A percentile compares a stretch with the other conserved stretches of the same genome.
phyloP scores from a whole-genome alignment of 345 rosid species.

The Gossypium australe region DNA sequence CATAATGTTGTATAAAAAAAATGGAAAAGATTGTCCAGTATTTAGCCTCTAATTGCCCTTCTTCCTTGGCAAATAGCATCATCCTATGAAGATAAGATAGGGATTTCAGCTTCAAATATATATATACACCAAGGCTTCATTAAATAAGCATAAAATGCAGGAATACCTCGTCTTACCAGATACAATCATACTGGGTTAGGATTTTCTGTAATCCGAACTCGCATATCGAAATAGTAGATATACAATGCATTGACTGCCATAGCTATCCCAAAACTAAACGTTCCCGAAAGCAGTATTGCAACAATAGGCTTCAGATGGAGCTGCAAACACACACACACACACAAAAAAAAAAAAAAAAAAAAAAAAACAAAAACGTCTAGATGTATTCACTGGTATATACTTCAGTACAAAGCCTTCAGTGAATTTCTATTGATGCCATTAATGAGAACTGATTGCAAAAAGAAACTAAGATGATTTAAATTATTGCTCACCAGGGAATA shows the following conservation, averaged over 20 bases:
- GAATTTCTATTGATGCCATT: not conserved
- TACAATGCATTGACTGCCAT: slow-evolving; percentile 69
- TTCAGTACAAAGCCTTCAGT: not conserved
- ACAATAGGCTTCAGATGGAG: slow-evolving; percentile 54
- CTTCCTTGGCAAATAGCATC: not conserved
- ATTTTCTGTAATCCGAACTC: slow-evolving; percentile 32
- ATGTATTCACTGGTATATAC: not conserved
- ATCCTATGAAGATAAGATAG: not conserved
- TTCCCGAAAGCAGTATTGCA: slow-evolving; percentile 56
- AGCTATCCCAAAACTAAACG: slow-evolving; percentile 69
- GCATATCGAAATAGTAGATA: slow-evolving; percentile 39
- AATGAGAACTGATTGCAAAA: not conserved
- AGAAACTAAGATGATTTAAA: not conserved
- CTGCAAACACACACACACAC: slow-evolving; percentile 33
- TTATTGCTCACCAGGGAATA: slow-evolving; percentile 57
- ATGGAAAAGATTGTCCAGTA: not conserved
- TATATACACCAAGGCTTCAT: not conserved
- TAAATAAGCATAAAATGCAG: not conserved
- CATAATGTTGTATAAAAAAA: not conserved
- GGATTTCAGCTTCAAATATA: not conserved
- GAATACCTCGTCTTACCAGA: not conserved
- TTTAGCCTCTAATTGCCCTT: not conserved
- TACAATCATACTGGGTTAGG: slow-evolving; percentile 40
- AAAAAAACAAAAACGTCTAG: too few relatives aligned
- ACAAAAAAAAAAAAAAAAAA: too few relatives aligned